Evolutionary conservation across 139 green algal species (phyloP), one percentile per base, ranked within the genome.

Genomic region (Coelastrella sp.): DNA sequence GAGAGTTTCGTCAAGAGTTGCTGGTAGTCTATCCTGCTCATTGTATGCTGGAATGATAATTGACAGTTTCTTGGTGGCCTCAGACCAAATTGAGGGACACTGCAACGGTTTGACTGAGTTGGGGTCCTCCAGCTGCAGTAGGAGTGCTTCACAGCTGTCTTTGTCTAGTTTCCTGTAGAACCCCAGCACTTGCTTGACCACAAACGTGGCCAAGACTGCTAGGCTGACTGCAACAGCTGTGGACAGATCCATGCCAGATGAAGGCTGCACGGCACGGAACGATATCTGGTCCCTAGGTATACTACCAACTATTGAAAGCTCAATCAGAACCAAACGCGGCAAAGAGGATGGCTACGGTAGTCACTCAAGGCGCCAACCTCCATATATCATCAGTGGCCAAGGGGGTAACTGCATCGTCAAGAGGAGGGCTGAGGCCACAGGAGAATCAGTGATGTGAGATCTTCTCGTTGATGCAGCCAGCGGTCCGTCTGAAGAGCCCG

Each of bases 41-140:
- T 99, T 99, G 91, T 98, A 99, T 6, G 98, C 98, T 25, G 98
- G 98, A 8, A 99, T 93, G 0, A 99, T 91, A 17, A 98, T 91
- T 1, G 95, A 96, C 58, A 99, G 91, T 0, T 93, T 89, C 87
- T 98, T 98, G 22, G 93, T 96, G 7, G 96, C 84, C 17, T 96
- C 80, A 63, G 57, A 96, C 88, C 61, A 96, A 17, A 99, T 92
- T 11, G 95, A 97, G 0, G 96, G 95, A 4, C 75, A 85, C 1
- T 89, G 85, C 0, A 95, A 82, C 95, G 93, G 91, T 12, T 81
- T 89, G 58, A 93, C 35, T 4, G 88, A 91, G 70, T 88, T 87
- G 6, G 92, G 92, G 75, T 95, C 93, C 78, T 94, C 90, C 6
- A 95, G 68, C 65, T 85, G 87, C 49, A 90, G 82, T 19, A 68